These are phyloP conservation scores for Populus tomentosa DNA, from an alignment of 441 rosid species.

Conservation along the genomic window DNA sequence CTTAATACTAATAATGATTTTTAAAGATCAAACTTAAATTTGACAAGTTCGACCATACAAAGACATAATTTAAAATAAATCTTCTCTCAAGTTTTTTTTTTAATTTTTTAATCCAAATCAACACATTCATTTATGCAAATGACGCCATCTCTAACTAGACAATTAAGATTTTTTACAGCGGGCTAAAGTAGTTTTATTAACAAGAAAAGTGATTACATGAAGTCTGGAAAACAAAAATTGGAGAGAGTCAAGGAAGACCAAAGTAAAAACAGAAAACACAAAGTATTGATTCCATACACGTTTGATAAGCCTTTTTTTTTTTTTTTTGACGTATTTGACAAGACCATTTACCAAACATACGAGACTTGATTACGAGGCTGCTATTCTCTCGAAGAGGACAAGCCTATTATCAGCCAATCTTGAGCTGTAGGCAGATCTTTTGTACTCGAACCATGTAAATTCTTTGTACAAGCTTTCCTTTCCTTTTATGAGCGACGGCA, in stretches of 20 bases:
- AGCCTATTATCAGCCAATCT: conserved; percentile 56
- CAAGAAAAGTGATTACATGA: background rate
- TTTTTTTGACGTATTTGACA: background rate
- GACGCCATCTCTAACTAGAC: too few relatives aligned
- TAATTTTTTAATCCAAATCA: too few relatives aligned
- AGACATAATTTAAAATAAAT: too few relatives aligned
- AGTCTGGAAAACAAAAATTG: background rate
- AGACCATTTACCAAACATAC: background rate
- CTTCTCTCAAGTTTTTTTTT: too few relatives aligned
- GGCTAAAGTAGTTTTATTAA: background rate
- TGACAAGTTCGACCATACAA: too few relatives aligned
- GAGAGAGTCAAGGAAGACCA: background rate
- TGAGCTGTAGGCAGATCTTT: conserved; percentile 48
- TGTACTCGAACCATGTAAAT: conserved; percentile 71
- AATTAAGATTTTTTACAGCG: too few relatives aligned
- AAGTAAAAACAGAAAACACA: background rate
- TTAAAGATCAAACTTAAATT: too few relatives aligned
- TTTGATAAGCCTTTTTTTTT: background rate
- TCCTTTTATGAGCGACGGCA: conserved; percentile 38
- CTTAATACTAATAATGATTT: too few relatives aligned
- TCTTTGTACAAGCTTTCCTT: conserved; percentile 41
- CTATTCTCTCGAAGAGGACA: conserved; percentile 48
- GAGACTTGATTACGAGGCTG: conserved; percentile 24
- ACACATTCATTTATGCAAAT: too few relatives aligned
- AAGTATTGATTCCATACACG: background rate